Conservation (phyloP, 805 yeast species). For the Candida adriatica region DNA sequence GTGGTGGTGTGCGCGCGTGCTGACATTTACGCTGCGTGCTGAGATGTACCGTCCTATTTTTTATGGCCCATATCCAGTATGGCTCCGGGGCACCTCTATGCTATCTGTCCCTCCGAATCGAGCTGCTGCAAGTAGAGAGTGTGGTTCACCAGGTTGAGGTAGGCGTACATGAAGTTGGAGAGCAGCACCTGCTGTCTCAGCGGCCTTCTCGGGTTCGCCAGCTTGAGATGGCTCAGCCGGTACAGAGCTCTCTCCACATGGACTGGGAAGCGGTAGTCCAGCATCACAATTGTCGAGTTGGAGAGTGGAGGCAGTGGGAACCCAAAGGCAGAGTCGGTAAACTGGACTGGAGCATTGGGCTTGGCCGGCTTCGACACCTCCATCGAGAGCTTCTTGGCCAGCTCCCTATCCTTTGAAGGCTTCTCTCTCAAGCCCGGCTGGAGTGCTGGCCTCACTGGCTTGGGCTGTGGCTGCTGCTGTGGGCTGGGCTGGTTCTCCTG, state of each 20-base stretch:
- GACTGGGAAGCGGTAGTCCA: conserved; percentile 82
- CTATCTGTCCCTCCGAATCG: too few species aligned
- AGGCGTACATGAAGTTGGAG: conserved; percentile 96
- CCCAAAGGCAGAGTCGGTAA: conserved; percentile 80
- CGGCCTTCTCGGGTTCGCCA: conserved; percentile 91
- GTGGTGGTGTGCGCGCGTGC: too few species aligned
- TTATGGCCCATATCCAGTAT: too few species aligned
- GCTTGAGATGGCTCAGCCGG: conserved; percentile 82
- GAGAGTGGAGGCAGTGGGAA: conserved; percentile 82
- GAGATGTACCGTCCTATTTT: too few species aligned
- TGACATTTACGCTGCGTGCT: too few species aligned
- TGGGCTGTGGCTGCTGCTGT: conserved; percentile 3
- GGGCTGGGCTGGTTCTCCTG: conserved; percentile 1
- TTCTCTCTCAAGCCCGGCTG: background rate
- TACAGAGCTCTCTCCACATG: conserved; percentile 96
- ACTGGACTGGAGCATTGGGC: conserved; percentile 51
- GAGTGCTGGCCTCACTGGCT: conserved; percentile 16
- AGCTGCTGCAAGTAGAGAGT: conserved; percentile 69
- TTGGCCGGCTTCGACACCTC: conserved; percentile 29
- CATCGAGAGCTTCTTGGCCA: conserved; percentile 24
- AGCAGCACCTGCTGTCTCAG: conserved; percentile 86
- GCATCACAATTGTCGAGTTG: conserved; percentile 68
- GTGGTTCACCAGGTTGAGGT: conserved; percentile 89
- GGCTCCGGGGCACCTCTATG: too few species aligned
- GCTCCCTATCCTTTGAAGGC: conserved; percentile 11